Percentiles rank a stretch among this genome's conserved stretches.
These are phyloP conservation scores for Colletotrichum chrysophilum DNA, from an alignment of 2,329 filamentous ascomycete species.

Conservation along the genomic window DNA sequence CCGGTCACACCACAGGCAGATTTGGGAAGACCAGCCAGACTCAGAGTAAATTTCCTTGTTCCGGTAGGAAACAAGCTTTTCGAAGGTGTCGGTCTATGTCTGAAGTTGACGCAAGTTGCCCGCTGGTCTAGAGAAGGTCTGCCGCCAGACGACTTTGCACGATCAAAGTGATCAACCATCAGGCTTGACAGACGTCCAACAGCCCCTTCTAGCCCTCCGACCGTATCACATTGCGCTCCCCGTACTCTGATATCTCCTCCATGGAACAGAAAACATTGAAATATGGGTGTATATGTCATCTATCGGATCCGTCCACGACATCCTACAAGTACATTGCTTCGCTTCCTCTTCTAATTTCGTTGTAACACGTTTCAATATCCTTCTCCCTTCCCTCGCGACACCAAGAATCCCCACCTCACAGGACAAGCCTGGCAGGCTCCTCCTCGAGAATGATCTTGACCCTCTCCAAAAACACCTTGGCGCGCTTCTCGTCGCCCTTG, in stretches of 20 bases:
- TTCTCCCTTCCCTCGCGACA: not conserved
- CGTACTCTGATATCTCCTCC: rapidly evolving
- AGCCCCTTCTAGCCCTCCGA: not conserved
- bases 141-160: not conserved
- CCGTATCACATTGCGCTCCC: not conserved
- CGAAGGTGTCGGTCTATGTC: not conserved
- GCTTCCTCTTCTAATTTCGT: not conserved
- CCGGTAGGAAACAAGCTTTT: not conserved
- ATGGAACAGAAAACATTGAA: not conserved
- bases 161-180: not conserved
- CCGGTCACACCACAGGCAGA: rapidly evolving
- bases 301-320: constrained; percentile 12
- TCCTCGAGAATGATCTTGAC: constrained; percentile 84
- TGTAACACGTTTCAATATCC: not conserved
- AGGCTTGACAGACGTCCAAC: not conserved
- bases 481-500: constrained; percentile 81
- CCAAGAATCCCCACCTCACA: constrained; percentile 43
- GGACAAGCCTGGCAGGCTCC: constrained; percentile 77
- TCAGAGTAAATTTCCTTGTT: not conserved
- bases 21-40: not conserved
- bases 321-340: constrained; percentile 19
- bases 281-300: constrained; percentile 6
- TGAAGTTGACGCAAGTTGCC: not conserved
- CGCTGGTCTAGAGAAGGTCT: not conserved
- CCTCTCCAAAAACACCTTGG: constrained; percentile 81